phyloP scores from a whole-genome alignment of 768 basidiomycete genomes.

The Leccinum arenicola region DNA sequence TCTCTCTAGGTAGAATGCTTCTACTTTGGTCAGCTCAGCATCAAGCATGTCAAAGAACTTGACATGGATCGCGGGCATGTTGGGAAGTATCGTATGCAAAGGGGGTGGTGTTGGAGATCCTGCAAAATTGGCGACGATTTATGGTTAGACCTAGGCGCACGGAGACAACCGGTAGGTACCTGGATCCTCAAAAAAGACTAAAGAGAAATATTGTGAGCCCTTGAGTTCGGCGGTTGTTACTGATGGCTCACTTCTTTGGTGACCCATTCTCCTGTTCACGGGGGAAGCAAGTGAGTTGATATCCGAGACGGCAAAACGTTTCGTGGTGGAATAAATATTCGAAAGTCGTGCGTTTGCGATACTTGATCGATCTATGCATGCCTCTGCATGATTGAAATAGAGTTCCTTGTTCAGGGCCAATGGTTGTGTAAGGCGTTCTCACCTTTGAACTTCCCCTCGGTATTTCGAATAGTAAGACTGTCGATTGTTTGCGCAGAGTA shows the following conservation, averaged over 20 bases:
- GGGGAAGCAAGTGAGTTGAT: background rate
- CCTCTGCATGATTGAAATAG: constrained; percentile 5
- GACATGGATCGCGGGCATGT: constrained; percentile 57
- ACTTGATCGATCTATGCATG: background rate
- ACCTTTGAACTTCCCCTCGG: constrained; percentile 11
- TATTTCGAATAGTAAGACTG: background rate
- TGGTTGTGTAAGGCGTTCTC: background rate
- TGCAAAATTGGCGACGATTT: constrained; percentile 4
- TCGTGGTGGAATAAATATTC: background rate
- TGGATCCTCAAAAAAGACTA: constrained; percentile 4
- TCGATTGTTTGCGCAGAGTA: constrained; percentile 7
- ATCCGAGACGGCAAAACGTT: background rate
- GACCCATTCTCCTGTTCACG: background rate
- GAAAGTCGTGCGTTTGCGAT: background rate
- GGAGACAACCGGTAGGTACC: constrained; percentile 15
- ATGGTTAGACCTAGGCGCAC: background rate
- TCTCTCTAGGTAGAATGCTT: constrained; percentile 72
- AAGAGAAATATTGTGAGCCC: background rate
- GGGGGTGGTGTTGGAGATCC: constrained; percentile 29
- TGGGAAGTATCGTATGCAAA: constrained; percentile 47
- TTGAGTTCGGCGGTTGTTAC: background rate
- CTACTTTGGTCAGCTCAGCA: constrained; percentile 79
- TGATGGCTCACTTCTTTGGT: constrained; percentile 12
- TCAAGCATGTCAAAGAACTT: constrained; percentile 80
- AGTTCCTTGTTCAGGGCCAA: background rate